Conservation (phyloP, 768 basidiomycete genomes). For the Nidularia pulvinata region DNA sequence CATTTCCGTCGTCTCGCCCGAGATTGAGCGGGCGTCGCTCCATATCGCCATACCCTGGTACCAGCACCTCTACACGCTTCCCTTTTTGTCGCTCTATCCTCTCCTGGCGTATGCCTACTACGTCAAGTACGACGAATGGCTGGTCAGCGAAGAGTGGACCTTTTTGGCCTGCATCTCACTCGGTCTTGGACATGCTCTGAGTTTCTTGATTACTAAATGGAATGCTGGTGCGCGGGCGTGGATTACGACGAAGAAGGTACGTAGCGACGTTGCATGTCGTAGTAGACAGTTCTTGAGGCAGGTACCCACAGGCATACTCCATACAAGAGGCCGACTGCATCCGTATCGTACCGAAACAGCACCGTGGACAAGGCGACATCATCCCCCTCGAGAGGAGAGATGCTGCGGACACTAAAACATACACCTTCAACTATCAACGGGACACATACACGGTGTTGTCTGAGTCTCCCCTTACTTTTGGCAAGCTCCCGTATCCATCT, state of each 20-base stretch:
- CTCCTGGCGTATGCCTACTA: constrained; percentile 91
- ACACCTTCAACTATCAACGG: constrained; percentile 92
- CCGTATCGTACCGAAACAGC: constrained; percentile 75
- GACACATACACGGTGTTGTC: constrained; percentile 84
- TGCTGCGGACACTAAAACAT: constrained; percentile 55
- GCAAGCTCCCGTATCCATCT: constrained; percentile 87
- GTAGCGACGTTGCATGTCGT: constrained; percentile 1
- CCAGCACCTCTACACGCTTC: constrained; percentile 70
- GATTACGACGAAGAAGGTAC: constrained; percentile 78
- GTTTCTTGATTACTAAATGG: constrained; percentile 93
- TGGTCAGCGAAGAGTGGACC: constrained; percentile 96
- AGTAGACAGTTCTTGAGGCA: neutral
- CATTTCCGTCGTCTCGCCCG: constrained; percentile 59
- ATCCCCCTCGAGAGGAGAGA: constrained; percentile 70
- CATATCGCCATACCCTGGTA: constrained; percentile 70
- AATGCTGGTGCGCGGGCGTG: constrained; percentile 75
- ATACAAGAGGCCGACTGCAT: constrained; percentile 79
- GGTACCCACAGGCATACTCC: constrained; percentile 48
- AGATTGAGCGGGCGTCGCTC: constrained; percentile 67
- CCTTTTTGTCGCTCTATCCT: constrained; percentile 82
- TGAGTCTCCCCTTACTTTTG: constrained; percentile 61
- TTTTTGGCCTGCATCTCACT: constrained; percentile 89
- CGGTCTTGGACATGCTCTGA: constrained; percentile 87
- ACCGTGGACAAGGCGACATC: constrained; percentile 90
- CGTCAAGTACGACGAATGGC: constrained; percentile 87